These are phyloP conservation scores for Aspergillus kassunensis DNA, from an alignment of 495 filamentous ascomycete genomes.

Conservation along the genomic window DNA sequence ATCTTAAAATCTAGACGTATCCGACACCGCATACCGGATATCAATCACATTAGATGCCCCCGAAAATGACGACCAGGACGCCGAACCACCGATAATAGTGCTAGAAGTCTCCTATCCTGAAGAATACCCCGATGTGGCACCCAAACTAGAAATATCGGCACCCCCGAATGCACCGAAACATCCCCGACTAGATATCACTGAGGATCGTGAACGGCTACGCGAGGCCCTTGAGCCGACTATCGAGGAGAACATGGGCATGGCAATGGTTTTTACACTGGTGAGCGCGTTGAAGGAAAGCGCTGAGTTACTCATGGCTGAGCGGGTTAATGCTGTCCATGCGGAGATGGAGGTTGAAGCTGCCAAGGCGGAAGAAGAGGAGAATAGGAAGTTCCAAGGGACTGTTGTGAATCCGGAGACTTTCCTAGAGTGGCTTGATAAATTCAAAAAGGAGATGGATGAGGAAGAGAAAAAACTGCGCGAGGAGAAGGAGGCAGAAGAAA, in stretches of 20 bases:
- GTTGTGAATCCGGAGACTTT: constrained; percentile 82
- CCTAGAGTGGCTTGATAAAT: constrained; percentile 73
- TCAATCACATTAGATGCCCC: constrained; percentile 72
- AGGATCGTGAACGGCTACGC: constrained; percentile 70
- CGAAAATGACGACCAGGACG: constrained; percentile 54
- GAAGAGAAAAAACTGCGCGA: constrained; percentile 56
- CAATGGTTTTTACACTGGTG: constrained; percentile 95
- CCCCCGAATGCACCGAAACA: constrained; percentile 66
- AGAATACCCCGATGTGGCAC: constrained; percentile 81
- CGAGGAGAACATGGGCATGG: constrained; percentile 89
- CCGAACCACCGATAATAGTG: constrained; percentile 52
- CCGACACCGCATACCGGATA: constrained; percentile 80
- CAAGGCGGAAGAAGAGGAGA: constrained; percentile 84
- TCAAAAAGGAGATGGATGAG: constrained; percentile 75
- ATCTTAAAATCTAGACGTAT: constrained; percentile 43
- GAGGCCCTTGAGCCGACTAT: constrained; percentile 63
- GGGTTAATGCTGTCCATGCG: constrained; percentile 57
- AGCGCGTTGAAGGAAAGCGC: constrained; percentile 82
- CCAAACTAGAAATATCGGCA: constrained; percentile 68
- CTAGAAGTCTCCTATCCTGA: constrained; percentile 82
- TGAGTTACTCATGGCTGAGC: constrained; percentile 70
- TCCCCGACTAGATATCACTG: constrained; percentile 56
- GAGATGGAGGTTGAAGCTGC: constrained; percentile 61
- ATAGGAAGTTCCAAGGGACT: constrained; percentile 92
- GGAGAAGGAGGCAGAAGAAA: constrained; percentile 71